Percentiles rank a stretch among this genome's conserved stretches.
Conservation (phyloP, 2,329 filamentous ascomycete genomes). For the Triangularia verruculosa region DNA sequence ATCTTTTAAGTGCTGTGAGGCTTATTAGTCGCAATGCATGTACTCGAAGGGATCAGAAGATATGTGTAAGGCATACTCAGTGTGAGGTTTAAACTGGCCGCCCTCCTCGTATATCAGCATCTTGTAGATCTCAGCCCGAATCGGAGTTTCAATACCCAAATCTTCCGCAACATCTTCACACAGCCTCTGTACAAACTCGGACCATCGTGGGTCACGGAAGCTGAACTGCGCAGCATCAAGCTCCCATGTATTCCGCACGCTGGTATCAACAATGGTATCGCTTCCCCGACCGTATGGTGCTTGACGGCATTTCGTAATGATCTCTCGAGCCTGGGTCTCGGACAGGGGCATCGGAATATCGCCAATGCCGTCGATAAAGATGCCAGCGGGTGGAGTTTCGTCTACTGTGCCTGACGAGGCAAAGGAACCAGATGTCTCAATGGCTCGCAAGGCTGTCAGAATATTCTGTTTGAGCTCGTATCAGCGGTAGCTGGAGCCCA, state of each 20-base stretch:
- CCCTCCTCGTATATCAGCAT: slow-evolving; percentile 49
- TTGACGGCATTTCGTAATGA: slow-evolving; percentile 30
- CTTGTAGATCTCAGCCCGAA: slow-evolving; percentile 42
- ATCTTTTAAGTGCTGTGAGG: slow-evolving; percentile 41
- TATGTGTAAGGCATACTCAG: slow-evolving; percentile 35
- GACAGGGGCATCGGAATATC: slow-evolving; percentile 28
- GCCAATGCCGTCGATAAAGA: slow-evolving; percentile 16
- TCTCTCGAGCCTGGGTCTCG: slow-evolving; percentile 23
- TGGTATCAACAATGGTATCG: slow-evolving; percentile 39
- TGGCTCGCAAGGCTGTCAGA: not conserved
- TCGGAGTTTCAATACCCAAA: slow-evolving; percentile 33
- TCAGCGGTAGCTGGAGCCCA: too few species aligned
- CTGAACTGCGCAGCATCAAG: slow-evolving; percentile 39
- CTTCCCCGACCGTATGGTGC: slow-evolving; percentile 39
- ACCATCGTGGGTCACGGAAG: slow-evolving; percentile 37
- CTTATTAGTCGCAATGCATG: not conserved
- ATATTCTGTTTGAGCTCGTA: not conserved
- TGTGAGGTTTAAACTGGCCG: slow-evolving; percentile 46
- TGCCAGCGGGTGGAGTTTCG: too few species aligned
- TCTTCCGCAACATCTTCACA: slow-evolving; percentile 24
- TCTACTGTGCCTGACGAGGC: not conserved
- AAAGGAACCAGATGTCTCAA: not conserved
- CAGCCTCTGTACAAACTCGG: slow-evolving; percentile 26
- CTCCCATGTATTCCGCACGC: slow-evolving; percentile 43
- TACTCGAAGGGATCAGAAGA: not conserved